A percentile compares a stretch with the other conserved stretches of the same genome.
Conservation (phyloP, 108 stramenopile genomes). For the Pseudonitzschia multistriata region DNA sequence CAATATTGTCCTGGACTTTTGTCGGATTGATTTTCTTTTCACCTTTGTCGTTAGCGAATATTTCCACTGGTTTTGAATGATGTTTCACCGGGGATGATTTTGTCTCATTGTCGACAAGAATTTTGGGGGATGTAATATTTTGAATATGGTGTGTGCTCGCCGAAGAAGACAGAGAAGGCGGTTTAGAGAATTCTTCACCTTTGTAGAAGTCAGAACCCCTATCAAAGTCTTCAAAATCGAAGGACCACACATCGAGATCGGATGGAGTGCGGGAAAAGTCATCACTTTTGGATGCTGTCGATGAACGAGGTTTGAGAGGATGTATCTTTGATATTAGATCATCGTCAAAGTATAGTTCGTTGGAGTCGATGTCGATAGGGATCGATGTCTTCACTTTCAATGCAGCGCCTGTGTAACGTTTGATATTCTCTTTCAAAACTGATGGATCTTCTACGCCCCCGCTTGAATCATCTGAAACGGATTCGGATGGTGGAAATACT, state of each 20-base stretch:
- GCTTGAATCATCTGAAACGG: background rate
- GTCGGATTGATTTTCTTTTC: background rate
- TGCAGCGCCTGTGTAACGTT: background rate
- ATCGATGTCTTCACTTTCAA: background rate
- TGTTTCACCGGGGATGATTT: no score
- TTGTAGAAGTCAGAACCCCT: constrained; percentile 3
- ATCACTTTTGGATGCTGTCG: background rate
- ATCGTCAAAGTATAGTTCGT: background rate
- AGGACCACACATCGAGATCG: constrained; percentile 29
- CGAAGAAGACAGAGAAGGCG: constrained; percentile 12
- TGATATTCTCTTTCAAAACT: background rate
- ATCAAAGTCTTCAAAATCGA: constrained; percentile 26
- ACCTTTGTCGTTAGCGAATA: no score
- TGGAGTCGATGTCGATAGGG: constrained; percentile 4
- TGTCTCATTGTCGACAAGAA: background rate
- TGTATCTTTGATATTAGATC: background rate
- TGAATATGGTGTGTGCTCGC: constrained; percentile 16
- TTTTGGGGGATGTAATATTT: background rate
- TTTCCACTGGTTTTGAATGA: no score
- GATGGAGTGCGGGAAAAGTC: constrained; percentile 5
- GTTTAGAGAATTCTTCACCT: constrained; percentile 11
- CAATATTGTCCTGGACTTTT: background rate
- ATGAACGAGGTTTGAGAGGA: background rate
- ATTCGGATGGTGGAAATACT: constrained; percentile 18
- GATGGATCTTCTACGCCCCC: background rate